Evolutionary conservation across 2,329 filamentous ascomycete genomes (phyloP), one percentile per base, ranked within the genome.

Genomic region (Alternaria dauci): DNA sequence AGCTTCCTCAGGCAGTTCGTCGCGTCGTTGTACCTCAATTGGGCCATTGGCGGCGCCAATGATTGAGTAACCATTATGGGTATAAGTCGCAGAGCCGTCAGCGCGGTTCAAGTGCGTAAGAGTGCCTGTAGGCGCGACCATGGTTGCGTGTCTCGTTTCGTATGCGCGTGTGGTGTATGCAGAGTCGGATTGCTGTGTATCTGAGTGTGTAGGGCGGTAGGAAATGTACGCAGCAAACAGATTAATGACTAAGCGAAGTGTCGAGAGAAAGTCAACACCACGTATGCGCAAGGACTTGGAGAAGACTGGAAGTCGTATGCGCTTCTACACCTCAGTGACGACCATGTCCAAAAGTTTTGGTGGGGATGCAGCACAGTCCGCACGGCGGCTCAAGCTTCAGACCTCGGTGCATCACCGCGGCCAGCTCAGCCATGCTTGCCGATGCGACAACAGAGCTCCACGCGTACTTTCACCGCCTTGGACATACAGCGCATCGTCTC

Each of bases 1-100:
- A 28, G 94, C 93, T 81, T 97, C 93, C 79, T 96, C 94, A 8
- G 95, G 91, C 68, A 95, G 88, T 78, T 98, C 93, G 76, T 99
- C 94, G 71, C 92, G 88, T 72, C 94, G 88, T 70, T 89, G 88
- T 16, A 94, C 92, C 81, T 99, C 95, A 68, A 98, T 88, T 16
- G 95, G 95, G 0, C 94, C 95, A 79, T 97, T 98, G 68, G 96
- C 93, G 14, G 92, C 90, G 57, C 91, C 91, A 55, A 96, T 87
- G 66, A 98, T 86, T 44, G 89, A 90, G 79, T 93, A 96, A 50
- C 93, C 91, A 58, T 87, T 84, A 70, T 89, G 85, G 2, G 90
- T 88, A 76, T 92, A 93, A 9, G 88, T 90, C 11, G 91, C 91
- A 48, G 93, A 96, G 63, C 92, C 92, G 76, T 96, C 92, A 26